Percentiles rank a stretch among this genome's conserved stretches.
Evolutionary conservation across 2,329 filamentous ascomycete genomes (phyloP).

Genomic region (Fusarium globosum): DNA sequence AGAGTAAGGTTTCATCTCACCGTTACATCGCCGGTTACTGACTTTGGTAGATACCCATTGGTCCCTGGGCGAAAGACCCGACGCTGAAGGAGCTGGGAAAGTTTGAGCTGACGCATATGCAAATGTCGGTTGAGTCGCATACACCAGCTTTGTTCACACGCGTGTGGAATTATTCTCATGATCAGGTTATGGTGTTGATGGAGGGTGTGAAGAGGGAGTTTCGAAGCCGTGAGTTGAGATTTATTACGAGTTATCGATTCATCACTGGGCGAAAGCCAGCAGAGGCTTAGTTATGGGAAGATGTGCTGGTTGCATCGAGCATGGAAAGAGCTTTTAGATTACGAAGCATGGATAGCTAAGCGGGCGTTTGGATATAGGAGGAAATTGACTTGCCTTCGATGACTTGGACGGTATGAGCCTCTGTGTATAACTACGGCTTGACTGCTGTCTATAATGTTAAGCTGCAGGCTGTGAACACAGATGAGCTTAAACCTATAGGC

Average conservation of each 20-base stretch:
- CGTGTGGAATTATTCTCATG: conserved; percentile 52
- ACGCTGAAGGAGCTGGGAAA: conserved; percentile 51
- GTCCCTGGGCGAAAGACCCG: conserved; percentile 53
- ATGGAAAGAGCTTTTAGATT: neutral
- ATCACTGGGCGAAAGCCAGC: conserved; percentile 27
- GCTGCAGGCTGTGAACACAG: neutral
- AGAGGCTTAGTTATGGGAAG: neutral
- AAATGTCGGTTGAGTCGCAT: conserved; percentile 57
- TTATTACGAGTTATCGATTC: conserved; percentile 41
- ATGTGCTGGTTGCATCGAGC: neutral
- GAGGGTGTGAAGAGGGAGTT: conserved; percentile 62
- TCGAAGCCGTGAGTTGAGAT: conserved; percentile 29
- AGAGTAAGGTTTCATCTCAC: conserved; percentile 4
- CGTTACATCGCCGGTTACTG: fast-evolving
- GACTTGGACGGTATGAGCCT: neutral
- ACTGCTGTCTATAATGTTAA: neutral
- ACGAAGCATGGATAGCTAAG: neutral
- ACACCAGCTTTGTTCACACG: conserved; percentile 55
- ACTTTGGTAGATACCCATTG: conserved; percentile 51
- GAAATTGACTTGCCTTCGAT: neutral
- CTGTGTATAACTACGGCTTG: neutral
- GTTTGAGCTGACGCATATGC: conserved; percentile 54
- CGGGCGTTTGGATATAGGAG: neutral
- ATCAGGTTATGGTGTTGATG: conserved; percentile 56
- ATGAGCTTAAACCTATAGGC: neutral